Evolutionary conservation across 1,139 yeast genomes (phyloP).

Genomic region (Lodderomyces metapsilosis): DNA sequence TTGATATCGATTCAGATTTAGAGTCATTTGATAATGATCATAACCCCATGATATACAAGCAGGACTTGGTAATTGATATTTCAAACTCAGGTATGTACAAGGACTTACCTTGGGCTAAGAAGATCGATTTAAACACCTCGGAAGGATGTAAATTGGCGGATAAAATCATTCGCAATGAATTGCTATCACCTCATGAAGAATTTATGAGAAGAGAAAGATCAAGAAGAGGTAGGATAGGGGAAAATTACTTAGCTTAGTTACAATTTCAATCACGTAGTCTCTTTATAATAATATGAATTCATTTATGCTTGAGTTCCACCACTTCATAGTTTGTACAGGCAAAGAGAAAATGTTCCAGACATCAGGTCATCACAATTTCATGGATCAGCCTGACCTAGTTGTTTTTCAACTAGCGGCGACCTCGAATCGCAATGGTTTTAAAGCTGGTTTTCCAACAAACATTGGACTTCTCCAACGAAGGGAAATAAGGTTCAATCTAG

Average conservation of each 20-base stretch:
- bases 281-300: background rate
- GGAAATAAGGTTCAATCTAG: slow-evolving; percentile 22
- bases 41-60: slow-evolving; percentile 14
- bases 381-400: slow-evolving; percentile 62
- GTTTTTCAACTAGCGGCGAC: slow-evolving; percentile 58
- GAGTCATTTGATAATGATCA: slow-evolving; percentile 13
- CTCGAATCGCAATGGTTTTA: slow-evolving; percentile 91
- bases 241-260: slow-evolving; percentile 33
- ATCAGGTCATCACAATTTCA: slow-evolving; percentile 76
- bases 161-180: slow-evolving; percentile 32
- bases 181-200: slow-evolving; percentile 31
- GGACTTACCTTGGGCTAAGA: slow-evolving; percentile 53
- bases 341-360: slow-evolving; percentile 58
- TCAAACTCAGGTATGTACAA: slow-evolving; percentile 61
- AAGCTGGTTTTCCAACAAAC: slow-evolving; percentile 30
- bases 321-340: no score
- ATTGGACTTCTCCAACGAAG: slow-evolving; percentile 13
- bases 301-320: no score
- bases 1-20: slow-evolving; percentile 8
- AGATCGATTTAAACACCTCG: slow-evolving; percentile 28
- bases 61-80: slow-evolving; percentile 42
- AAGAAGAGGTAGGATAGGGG: slow-evolving; percentile 48
- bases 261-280: background rate
- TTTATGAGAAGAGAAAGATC: slow-evolving; percentile 29
- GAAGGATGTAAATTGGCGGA: slow-evolving; percentile 33